A percentile compares a stretch with the other conserved stretches of the same genome.
Evolutionary conservation across 495 filamentous ascomycete genomes (phyloP).

Genomic region (Podospora bellae-mahoneyi): DNA sequence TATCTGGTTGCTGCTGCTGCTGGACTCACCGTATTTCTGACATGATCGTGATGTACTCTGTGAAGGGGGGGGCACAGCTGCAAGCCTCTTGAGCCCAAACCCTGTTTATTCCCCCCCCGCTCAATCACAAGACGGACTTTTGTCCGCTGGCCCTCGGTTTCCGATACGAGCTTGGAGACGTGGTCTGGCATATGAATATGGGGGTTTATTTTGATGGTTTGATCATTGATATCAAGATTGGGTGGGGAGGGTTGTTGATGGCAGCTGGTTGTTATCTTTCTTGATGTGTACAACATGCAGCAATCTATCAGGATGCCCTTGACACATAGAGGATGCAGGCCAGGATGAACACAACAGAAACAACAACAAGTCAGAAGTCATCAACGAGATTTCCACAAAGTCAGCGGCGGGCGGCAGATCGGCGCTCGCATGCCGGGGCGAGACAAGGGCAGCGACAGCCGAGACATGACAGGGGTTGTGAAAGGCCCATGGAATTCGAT

Average conservation of each 20-base stretch:
- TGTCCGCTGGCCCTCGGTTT: not conserved
- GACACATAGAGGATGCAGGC: too few species aligned
- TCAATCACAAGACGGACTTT: not conserved
- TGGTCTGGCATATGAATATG: not conserved
- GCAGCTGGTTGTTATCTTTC: not conserved
- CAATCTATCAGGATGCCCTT: not conserved
- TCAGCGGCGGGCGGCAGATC: not conserved
- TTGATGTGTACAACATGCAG: not conserved
- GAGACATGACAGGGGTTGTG: not conserved
- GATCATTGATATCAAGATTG: not conserved
- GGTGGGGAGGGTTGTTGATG: too few species aligned
- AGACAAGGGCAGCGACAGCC: not conserved
- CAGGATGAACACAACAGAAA: not conserved
- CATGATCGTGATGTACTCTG: not conserved
- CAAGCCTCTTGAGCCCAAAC: not conserved
- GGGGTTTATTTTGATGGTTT: not conserved
- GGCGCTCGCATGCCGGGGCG: not conserved
- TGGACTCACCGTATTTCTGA: not conserved
- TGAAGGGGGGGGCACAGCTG: not conserved
- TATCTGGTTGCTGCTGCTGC: not conserved
- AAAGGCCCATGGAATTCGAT: not conserved
- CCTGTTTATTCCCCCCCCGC: not conserved
- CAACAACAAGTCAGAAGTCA: not conserved
- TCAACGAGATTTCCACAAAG: not conserved
- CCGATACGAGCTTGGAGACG: not conserved